phyloP scores from a whole-genome alignment of 2,329 filamentous ascomycete genomes.

The Pseudofabraea citricarpa region DNA sequence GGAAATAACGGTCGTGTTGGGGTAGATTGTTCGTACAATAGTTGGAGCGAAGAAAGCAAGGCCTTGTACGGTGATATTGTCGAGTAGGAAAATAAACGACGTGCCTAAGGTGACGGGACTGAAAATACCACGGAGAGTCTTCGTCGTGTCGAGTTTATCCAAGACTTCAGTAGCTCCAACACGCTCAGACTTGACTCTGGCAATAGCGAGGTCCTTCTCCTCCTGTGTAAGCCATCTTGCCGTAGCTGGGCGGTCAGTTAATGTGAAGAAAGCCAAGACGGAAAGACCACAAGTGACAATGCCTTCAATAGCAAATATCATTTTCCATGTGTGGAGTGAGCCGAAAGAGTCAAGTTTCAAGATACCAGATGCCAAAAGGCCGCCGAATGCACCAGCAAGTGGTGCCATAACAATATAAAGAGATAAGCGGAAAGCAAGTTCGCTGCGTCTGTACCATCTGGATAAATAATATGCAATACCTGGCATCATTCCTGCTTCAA shows the following conservation, averaged over 20 bases:
- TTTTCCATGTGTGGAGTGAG: conserved; percentile 53
- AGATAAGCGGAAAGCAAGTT: conserved; percentile 62
- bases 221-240: conserved; percentile 62
- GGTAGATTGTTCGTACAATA: conserved; percentile 66
- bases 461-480: conserved; percentile 71
- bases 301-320: conserved; percentile 68
- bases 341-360: conserved; percentile 51
- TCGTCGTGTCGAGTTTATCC: conserved; percentile 53
- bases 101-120: conserved; percentile 55
- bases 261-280: conserved; percentile 53
- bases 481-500: conserved; percentile 70
- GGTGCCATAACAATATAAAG: conserved; percentile 69
- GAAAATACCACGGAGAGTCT: conserved; percentile 55
- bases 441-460: conserved; percentile 65
- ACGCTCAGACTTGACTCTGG: conserved; percentile 63
- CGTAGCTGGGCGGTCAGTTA: conserved; percentile 64
- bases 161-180: conserved; percentile 55
- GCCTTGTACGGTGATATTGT: conserved; percentile 63
- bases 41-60: conserved; percentile 67
- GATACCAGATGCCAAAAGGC: conserved; percentile 60
- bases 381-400: conserved; percentile 67
- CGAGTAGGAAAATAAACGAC: conserved; percentile 54
- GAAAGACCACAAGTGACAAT: conserved; percentile 54
- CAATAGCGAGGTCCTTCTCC: conserved; percentile 60
- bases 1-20: conserved; percentile 47